Base-by-base conservation (phyloP, 1,139 yeast genomes). In the Magnusiomyces magnusii region DNA sequence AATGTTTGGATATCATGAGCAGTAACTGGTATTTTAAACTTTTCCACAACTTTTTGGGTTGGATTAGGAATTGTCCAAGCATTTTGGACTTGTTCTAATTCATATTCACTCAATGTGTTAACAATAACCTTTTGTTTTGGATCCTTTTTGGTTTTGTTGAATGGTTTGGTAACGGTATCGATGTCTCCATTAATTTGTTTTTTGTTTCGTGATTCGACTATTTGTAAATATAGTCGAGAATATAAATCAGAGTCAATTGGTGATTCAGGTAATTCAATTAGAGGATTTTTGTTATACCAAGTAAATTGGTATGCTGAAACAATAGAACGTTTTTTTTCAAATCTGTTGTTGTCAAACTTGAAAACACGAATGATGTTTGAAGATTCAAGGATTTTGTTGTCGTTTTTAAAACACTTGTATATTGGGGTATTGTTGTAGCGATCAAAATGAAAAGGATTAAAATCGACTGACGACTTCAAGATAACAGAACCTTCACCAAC, bases 1-100 rank as follows among this genome's bases (percentile, higher is more conserved):
- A 93, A 75, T 0, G 97, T 91, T 57, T 79, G 77, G 57, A 93
- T 71, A 70, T 93, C 99, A 53, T 81, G 74, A 0, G 80, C 80
- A 3, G 77, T 75, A 9, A 93, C 80, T 59, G 87, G 95, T 41
- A 93, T 75, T 55, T 74, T 74, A 64, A 76, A 78, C 53, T 75
- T 79, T 17, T 76, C 75, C 10, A 76, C 78, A 7, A 78, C 67
- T 5, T 79, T 67, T 10, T 76, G 63, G n/a, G 67, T 64, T 13
- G 71, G 69, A 44, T 72, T 73, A 9, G 71, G 68, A 44, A 65
- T 67, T 19, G 66, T 64, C 76, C 83, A 76, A n/a, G 73, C 68
- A 3, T 66, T 65, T 24, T 76, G 68, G n/a, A 83, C 78, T 53
- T 71, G 66, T 0, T 62, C 60, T 1, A 55, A 23, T 28, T 54